Conservation (phyloP, 139 green algal genomes). For the Chlorokybus atmophyticus region DNA sequence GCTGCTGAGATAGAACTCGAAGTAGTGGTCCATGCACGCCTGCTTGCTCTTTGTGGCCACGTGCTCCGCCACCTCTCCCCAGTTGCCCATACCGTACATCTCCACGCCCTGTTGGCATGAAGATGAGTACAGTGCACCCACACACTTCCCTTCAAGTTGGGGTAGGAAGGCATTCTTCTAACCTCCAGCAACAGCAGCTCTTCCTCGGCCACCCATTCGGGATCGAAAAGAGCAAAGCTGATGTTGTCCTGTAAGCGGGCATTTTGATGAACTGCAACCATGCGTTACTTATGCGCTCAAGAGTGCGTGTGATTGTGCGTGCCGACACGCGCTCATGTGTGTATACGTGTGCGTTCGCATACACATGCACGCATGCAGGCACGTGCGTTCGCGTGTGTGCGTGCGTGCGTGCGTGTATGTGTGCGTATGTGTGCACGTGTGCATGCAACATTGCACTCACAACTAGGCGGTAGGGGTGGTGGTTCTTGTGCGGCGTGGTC, state of each 20-base stretch:
- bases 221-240: conserved; percentile 77
- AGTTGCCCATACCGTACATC: conserved; percentile 81
- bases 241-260: conserved; percentile 72
- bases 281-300: too few relatives aligned
- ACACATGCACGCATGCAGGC: too few relatives aligned
- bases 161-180: background rate
- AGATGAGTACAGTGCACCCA: background rate
- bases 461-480: conserved; percentile 33
- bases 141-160: background rate
- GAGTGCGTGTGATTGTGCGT: too few relatives aligned
- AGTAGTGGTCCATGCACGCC: conserved; percentile 67
- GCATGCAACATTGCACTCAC: too few relatives aligned
- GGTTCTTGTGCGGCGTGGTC: conserved; percentile 50
- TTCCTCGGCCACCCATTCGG: conserved; percentile 86
- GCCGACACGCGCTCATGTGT: too few relatives aligned
- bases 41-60: conserved; percentile 58
- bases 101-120: conserved; percentile 47
- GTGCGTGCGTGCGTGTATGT: too few relatives aligned
- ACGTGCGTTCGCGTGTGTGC: too few relatives aligned
- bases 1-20: conserved; percentile 57
- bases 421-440: too few relatives aligned
- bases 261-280: too few relatives aligned
- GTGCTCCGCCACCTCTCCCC: conserved; percentile 51
- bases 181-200: conserved; percentile 87
- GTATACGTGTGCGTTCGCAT: too few relatives aligned